Conservation (phyloP, 768 basidiomycete species). For the Cyclocybe cylindracea region DNA sequence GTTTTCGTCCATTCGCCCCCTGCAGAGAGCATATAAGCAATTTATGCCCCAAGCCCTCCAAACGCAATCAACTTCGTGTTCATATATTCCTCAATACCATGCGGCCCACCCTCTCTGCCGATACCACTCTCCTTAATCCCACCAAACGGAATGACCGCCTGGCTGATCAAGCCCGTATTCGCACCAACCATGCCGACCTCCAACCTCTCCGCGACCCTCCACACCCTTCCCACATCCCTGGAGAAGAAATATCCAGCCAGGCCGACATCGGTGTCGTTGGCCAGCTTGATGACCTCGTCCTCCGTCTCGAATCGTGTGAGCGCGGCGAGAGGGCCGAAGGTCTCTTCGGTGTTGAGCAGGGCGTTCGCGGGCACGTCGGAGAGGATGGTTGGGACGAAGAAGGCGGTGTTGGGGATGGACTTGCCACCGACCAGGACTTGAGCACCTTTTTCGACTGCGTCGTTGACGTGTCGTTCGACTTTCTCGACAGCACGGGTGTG, state of each 20-base stretch:
- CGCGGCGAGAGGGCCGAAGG: slow-evolving; percentile 91
- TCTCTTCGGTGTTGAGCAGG: slow-evolving; percentile 79
- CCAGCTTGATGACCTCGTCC: slow-evolving; percentile 85
- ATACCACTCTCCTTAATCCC: slow-evolving; percentile 88
- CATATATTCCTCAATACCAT: slow-evolving; percentile 91
- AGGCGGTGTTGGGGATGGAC: slow-evolving; percentile 54
- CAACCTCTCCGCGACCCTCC: slow-evolving; percentile 92
- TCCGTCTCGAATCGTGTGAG: slow-evolving; percentile 91
- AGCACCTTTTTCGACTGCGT: slow-evolving; percentile 85
- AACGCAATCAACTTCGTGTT: slow-evolving; percentile 80
- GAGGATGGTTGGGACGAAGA: slow-evolving; percentile 89
- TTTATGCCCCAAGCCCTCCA: slow-evolving; percentile 55
- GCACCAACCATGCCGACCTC: slow-evolving; percentile 92
- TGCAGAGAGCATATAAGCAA: neutral
- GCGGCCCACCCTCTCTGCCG: slow-evolving; percentile 76
- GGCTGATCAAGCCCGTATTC: slow-evolving; percentile 80
- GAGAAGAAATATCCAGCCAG: slow-evolving; percentile 95
- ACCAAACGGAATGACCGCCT: slow-evolving; percentile 84
- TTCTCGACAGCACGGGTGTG: slow-evolving; percentile 86
- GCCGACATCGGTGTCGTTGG: slow-evolving; percentile 83
- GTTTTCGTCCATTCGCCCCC: neutral
- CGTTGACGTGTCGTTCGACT: slow-evolving; percentile 82
- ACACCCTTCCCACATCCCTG: slow-evolving; percentile 82
- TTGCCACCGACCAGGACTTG: slow-evolving; percentile 91
- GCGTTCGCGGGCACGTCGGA: slow-evolving; percentile 77